Evolutionary conservation across 1,284 basidiomycete genomes (phyloP).

Genomic region (Cutaneotrichosporon dermatis): DNA sequence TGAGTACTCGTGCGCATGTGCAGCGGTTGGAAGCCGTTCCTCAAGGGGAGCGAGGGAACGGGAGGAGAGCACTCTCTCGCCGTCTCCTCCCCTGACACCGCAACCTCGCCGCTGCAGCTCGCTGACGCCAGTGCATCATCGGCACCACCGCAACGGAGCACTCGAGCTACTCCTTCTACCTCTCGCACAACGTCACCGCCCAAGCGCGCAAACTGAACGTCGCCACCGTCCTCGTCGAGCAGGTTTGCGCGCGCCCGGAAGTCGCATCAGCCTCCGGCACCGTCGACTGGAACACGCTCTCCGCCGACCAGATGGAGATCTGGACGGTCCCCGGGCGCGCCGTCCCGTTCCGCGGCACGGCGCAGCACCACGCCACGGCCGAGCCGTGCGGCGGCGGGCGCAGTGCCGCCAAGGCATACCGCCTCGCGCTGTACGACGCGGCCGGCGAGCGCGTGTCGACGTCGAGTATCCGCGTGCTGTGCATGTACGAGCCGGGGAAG

Average conservation of each 20-base stretch:
- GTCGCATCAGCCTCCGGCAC: constrained; percentile 3
- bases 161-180: constrained; percentile 31
- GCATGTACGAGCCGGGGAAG: constrained; percentile 33
- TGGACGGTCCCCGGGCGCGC: constrained; percentile 1
- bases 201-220: constrained; percentile 19
- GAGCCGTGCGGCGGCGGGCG: constrained; percentile 25
- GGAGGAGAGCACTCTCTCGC: too few species aligned
- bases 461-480: constrained; percentile 32
- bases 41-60: too few species aligned
- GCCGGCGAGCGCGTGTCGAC: constrained; percentile 27
- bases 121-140: constrained; percentile 30
- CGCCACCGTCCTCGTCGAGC: constrained; percentile 33
- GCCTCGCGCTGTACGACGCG: constrained; percentile 28
- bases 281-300: constrained; percentile 7
- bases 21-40: too few species aligned
- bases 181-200: constrained; percentile 16
- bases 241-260: constrained; percentile 31
- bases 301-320: constrained; percentile 3
- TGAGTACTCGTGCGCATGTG: constrained; percentile 12
- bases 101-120: too few species aligned
- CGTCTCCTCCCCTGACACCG: too few species aligned
- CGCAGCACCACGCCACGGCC: constrained; percentile 21
- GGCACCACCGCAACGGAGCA: constrained; percentile 15
- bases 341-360: constrained; percentile 18
- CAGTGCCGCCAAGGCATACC: constrained; percentile 35